Percentiles rank a stretch among this genome's conserved stretches.
Evolutionary conservation across 257 asterid species (phyloP).

Genomic region (Eucommia ulmoides): DNA sequence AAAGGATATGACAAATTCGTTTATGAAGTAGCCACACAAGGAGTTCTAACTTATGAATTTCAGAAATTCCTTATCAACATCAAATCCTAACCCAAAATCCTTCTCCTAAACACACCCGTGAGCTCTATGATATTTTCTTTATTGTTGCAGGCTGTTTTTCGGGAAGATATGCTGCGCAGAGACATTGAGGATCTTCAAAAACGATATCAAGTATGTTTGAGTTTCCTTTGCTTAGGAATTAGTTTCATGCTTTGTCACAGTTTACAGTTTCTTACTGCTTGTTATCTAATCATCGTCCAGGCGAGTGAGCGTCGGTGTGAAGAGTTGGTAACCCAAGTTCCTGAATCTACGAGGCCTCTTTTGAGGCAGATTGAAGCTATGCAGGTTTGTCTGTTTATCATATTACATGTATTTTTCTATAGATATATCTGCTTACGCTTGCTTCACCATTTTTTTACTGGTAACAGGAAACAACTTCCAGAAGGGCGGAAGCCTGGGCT

Average conservation of each 20-base stretch:
- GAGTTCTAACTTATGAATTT: no score
- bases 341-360: slow-evolving; percentile 98
- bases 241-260: no score
- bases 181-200: slow-evolving; percentile 95
- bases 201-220: slow-evolving; percentile 68
- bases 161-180: slow-evolving; percentile 90
- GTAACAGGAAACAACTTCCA: slow-evolving; percentile 78
- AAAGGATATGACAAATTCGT: no score
- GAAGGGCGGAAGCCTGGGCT: slow-evolving; percentile 96
- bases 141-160: slow-evolving; percentile 64
- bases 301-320: slow-evolving; percentile 97
- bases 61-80: no score
- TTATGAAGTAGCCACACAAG: no score
- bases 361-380: slow-evolving; percentile 98
- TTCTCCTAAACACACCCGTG: no score
- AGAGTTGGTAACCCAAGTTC: slow-evolving; percentile 95
- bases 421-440: no score
- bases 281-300: no score
- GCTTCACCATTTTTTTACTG: slow-evolving; percentile 12
- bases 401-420: background rate
- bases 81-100: no score
- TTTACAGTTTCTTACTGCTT: no score
- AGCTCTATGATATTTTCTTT: slow-evolving; percentile 9
- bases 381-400: slow-evolving; percentile 48
- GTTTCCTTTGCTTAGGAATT: slow-evolving; percentile 1